Evolutionary conservation across 768 basidiomycete species (phyloP).

Genomic region (Suillus subaureus): DNA sequence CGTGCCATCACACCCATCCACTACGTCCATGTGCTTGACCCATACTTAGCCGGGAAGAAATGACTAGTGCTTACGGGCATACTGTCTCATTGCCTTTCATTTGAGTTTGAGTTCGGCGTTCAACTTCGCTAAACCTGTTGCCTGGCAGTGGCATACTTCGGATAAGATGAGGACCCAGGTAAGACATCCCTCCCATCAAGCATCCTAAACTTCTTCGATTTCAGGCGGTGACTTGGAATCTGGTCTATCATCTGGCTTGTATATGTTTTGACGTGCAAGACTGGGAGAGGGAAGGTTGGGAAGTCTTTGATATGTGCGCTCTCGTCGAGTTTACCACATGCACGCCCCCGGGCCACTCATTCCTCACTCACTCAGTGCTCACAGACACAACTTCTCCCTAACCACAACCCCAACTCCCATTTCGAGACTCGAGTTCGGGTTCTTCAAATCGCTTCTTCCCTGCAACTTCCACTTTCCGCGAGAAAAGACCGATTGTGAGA

Average conservation of each 20-base stretch:
- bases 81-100: not conserved
- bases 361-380: too few relatives aligned
- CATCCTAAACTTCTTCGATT: conserved; percentile 44
- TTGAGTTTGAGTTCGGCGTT: not conserved
- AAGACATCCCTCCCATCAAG: not conserved
- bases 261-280: not conserved
- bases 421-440: too few relatives aligned
- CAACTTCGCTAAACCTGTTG: not conserved
- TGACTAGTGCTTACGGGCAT: too few relatives aligned
- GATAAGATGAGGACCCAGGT: not conserved
- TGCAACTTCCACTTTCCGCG: too few relatives aligned
- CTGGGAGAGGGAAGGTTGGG: not conserved
- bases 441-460: too few relatives aligned
- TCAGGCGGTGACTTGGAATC: not conserved
- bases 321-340: not conserved
- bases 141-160: not conserved
- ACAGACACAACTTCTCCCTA: too few relatives aligned
- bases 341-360: too few relatives aligned
- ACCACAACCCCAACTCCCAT: too few relatives aligned
- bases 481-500: too few relatives aligned
- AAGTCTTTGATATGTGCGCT: not conserved
- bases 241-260: not conserved
- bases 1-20: not conserved
- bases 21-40: not conserved
- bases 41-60: not conserved